Conservation (phyloP, 2,329 filamentous ascomycete species). For the Clarireedia sp. region DNA sequence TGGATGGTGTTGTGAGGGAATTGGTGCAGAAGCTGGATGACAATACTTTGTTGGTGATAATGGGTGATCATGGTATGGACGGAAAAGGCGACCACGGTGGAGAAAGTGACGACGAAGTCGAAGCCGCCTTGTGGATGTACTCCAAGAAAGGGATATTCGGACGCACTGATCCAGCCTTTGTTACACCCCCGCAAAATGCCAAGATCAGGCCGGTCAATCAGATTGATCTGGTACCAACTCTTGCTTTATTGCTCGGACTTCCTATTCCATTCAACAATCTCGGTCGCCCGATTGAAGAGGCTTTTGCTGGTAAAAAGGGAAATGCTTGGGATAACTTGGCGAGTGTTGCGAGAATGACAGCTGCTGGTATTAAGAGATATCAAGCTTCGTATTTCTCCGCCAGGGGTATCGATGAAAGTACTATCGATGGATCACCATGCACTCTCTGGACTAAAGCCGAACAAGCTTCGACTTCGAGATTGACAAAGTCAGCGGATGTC, state of each 20-base stretch:
- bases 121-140: conserved; percentile 98
- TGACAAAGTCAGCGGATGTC: conserved; percentile 35
- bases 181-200: conserved; percentile 57
- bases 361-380: conserved; percentile 83
- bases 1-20: conserved; percentile 71
- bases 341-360: conserved; percentile 65
- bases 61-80: conserved; percentile 99
- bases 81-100: conserved; percentile 96
- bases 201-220: conserved; percentile 72
- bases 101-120: conserved; percentile 91
- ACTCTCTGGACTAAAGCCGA: conserved; percentile 51
- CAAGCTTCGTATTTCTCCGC: conserved; percentile 74
- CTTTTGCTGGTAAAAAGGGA: conserved; percentile 66
- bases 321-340: conserved; percentile 71
- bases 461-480: conserved; percentile 12
- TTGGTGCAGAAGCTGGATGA: conserved; percentile 70
- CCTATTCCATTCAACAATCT: conserved; percentile 96
- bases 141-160: conserved; percentile 83
- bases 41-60: conserved; percentile 80
- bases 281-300: conserved; percentile 86
- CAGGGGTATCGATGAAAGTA: conserved; percentile 56
- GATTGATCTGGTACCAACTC: conserved; percentile 90
- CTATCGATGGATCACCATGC: conserved; percentile 45
- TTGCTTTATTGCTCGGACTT: conserved; percentile 79
- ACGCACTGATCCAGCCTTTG: conserved; percentile 53